These are phyloP conservation scores for Aureobasidium sp. DNA, from an alignment of 2,329 filamentous ascomycete genomes.

Conservation along the genomic window DNA sequence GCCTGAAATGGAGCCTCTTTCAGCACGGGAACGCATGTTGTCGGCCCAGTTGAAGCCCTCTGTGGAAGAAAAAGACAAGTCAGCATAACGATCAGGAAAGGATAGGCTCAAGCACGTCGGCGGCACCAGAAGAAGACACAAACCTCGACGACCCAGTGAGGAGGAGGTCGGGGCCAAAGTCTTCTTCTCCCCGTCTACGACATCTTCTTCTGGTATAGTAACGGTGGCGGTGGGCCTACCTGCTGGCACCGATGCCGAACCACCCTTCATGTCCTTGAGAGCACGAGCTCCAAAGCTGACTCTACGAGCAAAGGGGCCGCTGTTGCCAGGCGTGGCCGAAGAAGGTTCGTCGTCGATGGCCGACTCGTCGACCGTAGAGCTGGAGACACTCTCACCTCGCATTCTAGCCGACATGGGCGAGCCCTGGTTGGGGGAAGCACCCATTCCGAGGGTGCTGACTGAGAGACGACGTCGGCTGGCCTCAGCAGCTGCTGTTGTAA, in stretches of 20 bases:
- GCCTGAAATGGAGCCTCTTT: constrained; percentile 59
- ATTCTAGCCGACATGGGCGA: constrained; percentile 37
- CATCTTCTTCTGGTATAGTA: constrained; percentile 13
- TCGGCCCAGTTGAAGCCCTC: constrained; percentile 97
- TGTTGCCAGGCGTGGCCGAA: constrained; percentile 45
- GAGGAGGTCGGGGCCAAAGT: constrained; percentile 24
- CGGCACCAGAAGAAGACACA: constrained; percentile 34
- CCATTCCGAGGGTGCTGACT: constrained; percentile 41
- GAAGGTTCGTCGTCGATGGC: constrained; percentile 48
- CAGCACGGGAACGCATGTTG: constrained; percentile 84
- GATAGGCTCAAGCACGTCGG: constrained; percentile 58
- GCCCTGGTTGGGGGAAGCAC: constrained; percentile 34
- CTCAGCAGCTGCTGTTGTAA: constrained; percentile 41
- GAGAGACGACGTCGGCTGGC: constrained; percentile 43
- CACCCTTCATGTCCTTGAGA: constrained; percentile 61
- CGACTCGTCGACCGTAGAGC: constrained; percentile 40
- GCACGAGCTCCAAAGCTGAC: constrained; percentile 86
- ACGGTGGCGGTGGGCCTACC: constrained; percentile 47
- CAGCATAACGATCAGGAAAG: constrained; percentile 30
- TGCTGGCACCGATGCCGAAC: constrained; percentile 50
- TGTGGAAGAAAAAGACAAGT: constrained; percentile 48
- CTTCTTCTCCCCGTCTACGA: constrained; percentile 17
- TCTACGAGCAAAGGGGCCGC: constrained; percentile 70
- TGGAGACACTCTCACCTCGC: constrained; percentile 36
- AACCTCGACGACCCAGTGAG: constrained; percentile 28